A percentile compares a stretch with the other conserved stretches of the same genome.
phyloP scores from a whole-genome alignment of 495 filamentous ascomycete genomes.

The Astrothelium subdiscretum region DNA sequence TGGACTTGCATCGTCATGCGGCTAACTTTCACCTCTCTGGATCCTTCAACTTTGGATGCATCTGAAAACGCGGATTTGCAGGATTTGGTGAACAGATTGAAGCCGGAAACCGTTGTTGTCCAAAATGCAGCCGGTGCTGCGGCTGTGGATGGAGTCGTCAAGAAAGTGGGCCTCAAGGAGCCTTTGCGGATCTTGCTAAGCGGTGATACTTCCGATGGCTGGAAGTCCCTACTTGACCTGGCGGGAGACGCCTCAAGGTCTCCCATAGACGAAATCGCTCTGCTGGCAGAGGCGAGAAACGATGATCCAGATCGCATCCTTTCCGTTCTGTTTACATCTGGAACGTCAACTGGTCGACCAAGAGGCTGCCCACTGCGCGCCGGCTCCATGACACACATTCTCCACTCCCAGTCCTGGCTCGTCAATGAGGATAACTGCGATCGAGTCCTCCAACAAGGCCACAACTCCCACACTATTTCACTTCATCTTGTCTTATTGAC shows the following conservation, averaged over 20 bases:
- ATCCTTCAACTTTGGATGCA: background rate
- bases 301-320: background rate
- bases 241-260: no score
- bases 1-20: background rate
- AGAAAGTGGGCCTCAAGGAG: background rate
- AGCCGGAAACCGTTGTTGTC: background rate
- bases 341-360: conserved; percentile 5
- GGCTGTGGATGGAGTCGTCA: background rate
- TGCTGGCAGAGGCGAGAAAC: background rate
- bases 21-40: background rate
- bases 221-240: no score
- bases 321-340: conserved; percentile 1
- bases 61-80: background rate
- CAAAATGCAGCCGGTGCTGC: background rate
- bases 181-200: background rate
- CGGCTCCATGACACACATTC: background rate
- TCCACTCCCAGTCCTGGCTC: background rate
- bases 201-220: no score
- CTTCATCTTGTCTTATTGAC: no score
- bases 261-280: background rate
- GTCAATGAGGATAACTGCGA: background rate
- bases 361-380: conserved; percentile 2
- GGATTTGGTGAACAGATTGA: background rate
- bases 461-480: no score
- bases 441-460: background rate